Percentiles rank a stretch among this genome's conserved stretches.
phyloP scores from a whole-genome alignment of 164 flowering plant genomes.

The Stephania japonica region DNA sequence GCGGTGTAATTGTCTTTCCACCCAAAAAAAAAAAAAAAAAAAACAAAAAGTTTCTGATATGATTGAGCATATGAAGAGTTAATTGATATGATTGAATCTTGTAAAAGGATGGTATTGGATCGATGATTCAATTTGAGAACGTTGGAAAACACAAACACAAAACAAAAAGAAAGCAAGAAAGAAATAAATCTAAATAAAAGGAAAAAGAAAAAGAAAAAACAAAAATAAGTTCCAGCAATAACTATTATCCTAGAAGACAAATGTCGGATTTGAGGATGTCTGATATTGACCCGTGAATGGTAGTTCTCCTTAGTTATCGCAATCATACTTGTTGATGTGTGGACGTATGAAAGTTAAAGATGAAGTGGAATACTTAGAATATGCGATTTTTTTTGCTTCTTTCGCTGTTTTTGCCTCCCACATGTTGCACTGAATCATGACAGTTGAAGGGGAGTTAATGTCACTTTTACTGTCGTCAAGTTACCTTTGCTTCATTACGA shows the following conservation, averaged over 20 bases:
- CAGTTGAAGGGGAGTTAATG: not conserved
- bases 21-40: too few relatives aligned
- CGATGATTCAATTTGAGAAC: not conserved
- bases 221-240: not conserved
- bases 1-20: too few relatives aligned
- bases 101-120: not conserved
- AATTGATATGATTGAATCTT: not conserved
- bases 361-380: not conserved
- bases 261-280: not conserved
- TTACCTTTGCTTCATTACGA: not conserved
- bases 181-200: not conserved
- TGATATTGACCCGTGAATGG: not conserved
- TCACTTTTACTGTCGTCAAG: not conserved
- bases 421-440: not conserved
- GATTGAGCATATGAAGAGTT: too few relatives aligned
- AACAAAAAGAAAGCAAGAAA: not conserved
- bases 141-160: not conserved
- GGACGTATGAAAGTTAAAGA: conserved; percentile 5
- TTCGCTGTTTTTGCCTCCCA: not conserved
- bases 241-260: not conserved
- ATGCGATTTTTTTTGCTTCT: not conserved
- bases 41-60: not conserved
- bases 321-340: not conserved
- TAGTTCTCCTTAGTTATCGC: not conserved
- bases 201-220: not conserved